Evolutionary conservation across 2,329 filamentous ascomycete species (phyloP), one percentile per base, ranked within the genome.

Genomic region (Colletotrichum sp.): DNA sequence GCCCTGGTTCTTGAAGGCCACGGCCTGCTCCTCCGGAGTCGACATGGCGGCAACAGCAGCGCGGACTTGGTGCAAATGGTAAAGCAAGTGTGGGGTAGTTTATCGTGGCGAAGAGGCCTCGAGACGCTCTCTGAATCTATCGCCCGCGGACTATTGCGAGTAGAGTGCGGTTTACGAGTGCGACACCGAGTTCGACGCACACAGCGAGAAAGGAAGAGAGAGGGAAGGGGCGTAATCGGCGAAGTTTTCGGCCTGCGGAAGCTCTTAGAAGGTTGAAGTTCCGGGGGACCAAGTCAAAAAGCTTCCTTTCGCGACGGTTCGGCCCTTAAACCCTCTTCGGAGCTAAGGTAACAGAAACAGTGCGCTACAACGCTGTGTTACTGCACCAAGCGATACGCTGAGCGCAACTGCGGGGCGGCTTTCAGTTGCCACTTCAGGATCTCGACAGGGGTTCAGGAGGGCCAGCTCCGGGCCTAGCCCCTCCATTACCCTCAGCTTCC

Each of bases 1-100:
- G 84, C 97, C 97, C 85, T 98, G 91, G 85, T 98, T 94, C 88
- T 99, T 99, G 80, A 98, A 89, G 82, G 93, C 94, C 79, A 93
- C 91, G 68, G 96, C 96, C 84, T 94, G 92, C 84, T 94, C 93
- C 81, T 86, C 80, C 28, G 84, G 80, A 36, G 83, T 83, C 75
- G 86, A 81, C 87, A 89, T 89, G 78, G 78, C 66, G 76, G 32
- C 13, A 59, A 43, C 32, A 34, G 39, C 57, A 67, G 76, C 26
- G 57, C 36, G 48, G 39, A 55, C 39, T 57, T 64, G 24, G 15
- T 52, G 60, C 28, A 74, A 60, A 65, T 69, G 21, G 39, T 12
- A 48, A 48, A 48, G 39, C 43, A 64, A 72, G 71, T 66, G 68
- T 67, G 72, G 68, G 68, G 71, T 67, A 72, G 60, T 65, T 66